Evolutionary conservation across 345 rosid species (phyloP), one percentile per base, ranked within the genome.

Genomic region (Jatropha curcas): DNA sequence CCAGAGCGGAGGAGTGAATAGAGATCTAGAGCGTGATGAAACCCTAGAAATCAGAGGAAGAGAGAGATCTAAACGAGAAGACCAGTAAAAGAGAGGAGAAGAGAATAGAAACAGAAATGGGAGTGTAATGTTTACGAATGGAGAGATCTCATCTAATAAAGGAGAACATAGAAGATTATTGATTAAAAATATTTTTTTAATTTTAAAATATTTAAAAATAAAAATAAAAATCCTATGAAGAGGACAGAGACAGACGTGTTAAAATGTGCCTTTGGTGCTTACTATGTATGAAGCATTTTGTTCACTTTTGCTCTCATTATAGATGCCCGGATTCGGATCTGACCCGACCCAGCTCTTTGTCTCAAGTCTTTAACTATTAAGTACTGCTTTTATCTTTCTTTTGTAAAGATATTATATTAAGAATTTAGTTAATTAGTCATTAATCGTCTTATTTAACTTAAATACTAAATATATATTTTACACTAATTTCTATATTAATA

Each of bases 1-100:
- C 20, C 35, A 31, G 19, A 39, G 20, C 8, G 33, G 9, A 3
- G 73, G 51, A 28, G 58, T 68, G 70, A 67, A 70, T 70, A 61
- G 43, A 60, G 73, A 67, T 77, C 76, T 66, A 22, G 17, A 48
- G 80, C 72, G 51, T 62, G 63, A 39, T 24, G 41, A 37, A 71
- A 53, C 68, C 76, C 71, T 65, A 31, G 1, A 60, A 46, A 76
- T 57, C 37, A 46, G 12, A 35, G 17, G 22, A 70, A 25, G 13
- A 74, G 25, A 70, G 45, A 24, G 71, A 64, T 59, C 39, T 51
- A 7, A 1, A 19, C n/a, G 25, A 33, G 60, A 67, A 31, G 46
- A 59, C 27, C 3, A 46, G 52, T 33, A 30, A 59, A 24, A 67
- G 76, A 25, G 33, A 25, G 20, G 25, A n/a, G 41, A 7, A 33